These are phyloP conservation scores for Penstemon eatonii DNA, from an alignment of 257 asterid species.

Conservation along the genomic window DNA sequence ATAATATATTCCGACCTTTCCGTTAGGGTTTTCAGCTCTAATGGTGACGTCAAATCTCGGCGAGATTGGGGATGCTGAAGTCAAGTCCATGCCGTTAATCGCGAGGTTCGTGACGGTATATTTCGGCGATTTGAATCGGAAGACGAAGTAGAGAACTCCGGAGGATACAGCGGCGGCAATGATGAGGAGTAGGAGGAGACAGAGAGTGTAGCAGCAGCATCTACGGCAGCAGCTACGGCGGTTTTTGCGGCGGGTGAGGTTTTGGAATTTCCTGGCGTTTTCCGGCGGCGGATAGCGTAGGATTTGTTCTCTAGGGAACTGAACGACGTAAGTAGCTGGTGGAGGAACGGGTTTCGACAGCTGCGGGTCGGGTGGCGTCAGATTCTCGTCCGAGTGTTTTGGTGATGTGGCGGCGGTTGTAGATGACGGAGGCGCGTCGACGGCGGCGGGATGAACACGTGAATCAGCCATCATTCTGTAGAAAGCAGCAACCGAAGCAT, in stretches of 20 bases:
- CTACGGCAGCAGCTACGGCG: slow-evolving; percentile 41
- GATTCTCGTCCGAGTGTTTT: slow-evolving; percentile 5
- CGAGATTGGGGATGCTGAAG: slow-evolving; percentile 36
- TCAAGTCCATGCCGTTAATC: slow-evolving; percentile 42
- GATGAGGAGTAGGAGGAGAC: slow-evolving; percentile 35
- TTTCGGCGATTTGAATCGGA: slow-evolving; percentile 49
- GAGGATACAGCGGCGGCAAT: slow-evolving; percentile 40
- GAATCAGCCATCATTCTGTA: slow-evolving; percentile 24
- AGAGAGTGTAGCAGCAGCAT: slow-evolving; percentile 37
- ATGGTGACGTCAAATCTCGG: slow-evolving; percentile 51
- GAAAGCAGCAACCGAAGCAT: too few relatives aligned
- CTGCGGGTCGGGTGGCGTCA: slow-evolving; percentile 13
- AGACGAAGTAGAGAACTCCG: slow-evolving; percentile 49
- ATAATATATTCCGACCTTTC: slow-evolving; percentile 48
- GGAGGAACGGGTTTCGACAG: slow-evolving; percentile 26
- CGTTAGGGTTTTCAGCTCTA: slow-evolving; percentile 47
- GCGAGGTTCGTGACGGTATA: slow-evolving; percentile 33
- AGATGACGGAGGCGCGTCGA: slow-evolving; percentile 12
- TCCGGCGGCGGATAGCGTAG: slow-evolving; percentile 39
- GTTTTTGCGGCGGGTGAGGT: slow-evolving; percentile 31
- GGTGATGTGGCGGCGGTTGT: slow-evolving; percentile 25
- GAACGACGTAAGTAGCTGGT: slow-evolving; percentile 31
- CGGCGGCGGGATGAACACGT: slow-evolving; percentile 33
- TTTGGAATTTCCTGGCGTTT: slow-evolving; percentile 30
- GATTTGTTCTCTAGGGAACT: slow-evolving; percentile 42